Evolutionary conservation across 495 filamentous ascomycete species (phyloP), one percentile per base, ranked within the genome.

Genomic region (Penicillium turbatum): DNA sequence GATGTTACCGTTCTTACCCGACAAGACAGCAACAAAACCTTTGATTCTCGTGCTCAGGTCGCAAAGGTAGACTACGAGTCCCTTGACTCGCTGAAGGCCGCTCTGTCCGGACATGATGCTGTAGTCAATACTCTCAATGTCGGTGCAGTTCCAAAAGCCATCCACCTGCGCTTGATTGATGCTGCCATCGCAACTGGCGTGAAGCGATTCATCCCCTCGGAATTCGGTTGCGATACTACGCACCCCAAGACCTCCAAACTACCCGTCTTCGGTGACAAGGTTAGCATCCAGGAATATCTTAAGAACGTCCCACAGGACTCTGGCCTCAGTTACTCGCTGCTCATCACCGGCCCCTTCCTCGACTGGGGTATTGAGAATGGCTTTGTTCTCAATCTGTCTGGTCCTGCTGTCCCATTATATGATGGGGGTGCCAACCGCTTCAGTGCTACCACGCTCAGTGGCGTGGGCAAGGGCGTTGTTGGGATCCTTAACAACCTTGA

Each of bases 151-250:
- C 47, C 57, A 39, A 48, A 30, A 5, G 53, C 56, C 1, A 59
- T 55, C 0, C 81, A 87, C 51, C 64, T 63, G 7, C 50, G 60
- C 0, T 69, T 85, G 21, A 75, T 88, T 11, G 83, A 88, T 47
- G 86, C 85, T 2, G 76, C 82, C 0, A 61, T 82, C 15, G 72
- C 73, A 0, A 84, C 81, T 1, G 76, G 78, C 12, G 82, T 88
- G 3, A 72, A 77, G 62, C 77, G 84, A 26, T 84, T 85, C 55
- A 71, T 88, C 38, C 86, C 84, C 0, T 81, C 78, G 10, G 83
- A 86, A 55, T 90, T 82, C 53, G 86, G 86, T 34, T 68, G 61
- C 39, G 70, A 83, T 47, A 68, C 68, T 1, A 53, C 73, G 46
- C 74, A 84, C 41, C 60, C 67, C 5, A 64, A 70, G 6, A 55